Evolutionary conservation across 176 grass and related monocot species (phyloP).

Genomic region (Carex parvula): DNA sequence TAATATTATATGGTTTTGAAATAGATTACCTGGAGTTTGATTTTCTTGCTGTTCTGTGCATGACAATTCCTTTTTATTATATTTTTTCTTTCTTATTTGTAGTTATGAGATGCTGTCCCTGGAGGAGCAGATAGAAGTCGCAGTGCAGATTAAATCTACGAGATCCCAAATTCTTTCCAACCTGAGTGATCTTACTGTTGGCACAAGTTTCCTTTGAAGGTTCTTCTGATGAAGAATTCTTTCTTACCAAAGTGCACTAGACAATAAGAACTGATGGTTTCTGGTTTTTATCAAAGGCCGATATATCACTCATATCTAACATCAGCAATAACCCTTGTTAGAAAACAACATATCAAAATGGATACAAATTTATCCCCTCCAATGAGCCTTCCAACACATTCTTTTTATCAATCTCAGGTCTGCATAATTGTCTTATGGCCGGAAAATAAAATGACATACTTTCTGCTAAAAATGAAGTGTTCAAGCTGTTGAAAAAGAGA

Average conservation of each 20-base stretch:
- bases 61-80: background rate
- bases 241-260: conserved; percentile 12
- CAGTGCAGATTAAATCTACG: conserved; percentile 70
- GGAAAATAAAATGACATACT: background rate
- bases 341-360: conserved; percentile 2
- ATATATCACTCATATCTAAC: background rate
- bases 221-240: background rate
- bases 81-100: conserved; percentile 13
- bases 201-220: conserved; percentile 74
- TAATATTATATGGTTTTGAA: background rate
- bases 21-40: background rate
- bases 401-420: background rate
- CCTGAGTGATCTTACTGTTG: conserved; percentile 69
- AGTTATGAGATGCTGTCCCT: conserved; percentile 92
- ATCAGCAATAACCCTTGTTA: conserved; percentile 7
- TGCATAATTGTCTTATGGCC: background rate
- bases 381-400: background rate
- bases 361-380: background rate
- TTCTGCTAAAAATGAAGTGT: background rate
- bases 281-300: background rate
- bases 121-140: conserved; percentile 85
- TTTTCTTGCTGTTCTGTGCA: background rate
- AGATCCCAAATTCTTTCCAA: conserved; percentile 79
- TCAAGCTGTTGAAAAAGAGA: background rate
- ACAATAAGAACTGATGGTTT: background rate